These are phyloP conservation scores for Solanum bulbocastanum DNA, from an alignment of 257 asterid genomes.

Conservation along the genomic window DNA sequence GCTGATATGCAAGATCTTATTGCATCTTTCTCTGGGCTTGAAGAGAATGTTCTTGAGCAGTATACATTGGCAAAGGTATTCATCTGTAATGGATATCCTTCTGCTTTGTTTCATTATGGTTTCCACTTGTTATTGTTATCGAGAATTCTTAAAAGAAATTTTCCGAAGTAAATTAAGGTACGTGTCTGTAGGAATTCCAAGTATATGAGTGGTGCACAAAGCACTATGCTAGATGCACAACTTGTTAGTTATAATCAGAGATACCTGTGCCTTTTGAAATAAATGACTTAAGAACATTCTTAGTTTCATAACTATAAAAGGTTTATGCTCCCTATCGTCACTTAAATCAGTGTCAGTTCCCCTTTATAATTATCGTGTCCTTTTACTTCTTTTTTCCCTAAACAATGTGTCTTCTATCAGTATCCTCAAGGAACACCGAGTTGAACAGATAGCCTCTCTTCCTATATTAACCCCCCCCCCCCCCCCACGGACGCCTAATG, in stretches of 20 bases:
- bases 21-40: constrained; percentile 64
- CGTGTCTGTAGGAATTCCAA: neutral
- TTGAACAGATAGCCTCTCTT: neutral
- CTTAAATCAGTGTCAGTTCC: neutral
- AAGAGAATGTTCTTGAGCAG: constrained; percentile 85
- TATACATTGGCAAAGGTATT: constrained; percentile 90
- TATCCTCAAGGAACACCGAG: neutral
- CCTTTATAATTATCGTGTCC: neutral
- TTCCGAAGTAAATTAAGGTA: neutral
- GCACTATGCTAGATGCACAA: neutral
- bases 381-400: neutral
- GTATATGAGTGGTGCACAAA: neutral
- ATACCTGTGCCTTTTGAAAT: neutral
- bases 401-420: neutral
- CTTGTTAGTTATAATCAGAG: neutral
- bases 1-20: constrained; percentile 73
- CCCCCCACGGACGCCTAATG: neutral
- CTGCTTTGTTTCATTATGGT: neutral
- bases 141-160: neutral
- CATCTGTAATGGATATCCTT: neutral
- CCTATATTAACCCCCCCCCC: neutral
- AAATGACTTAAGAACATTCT: neutral
- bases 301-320: neutral
- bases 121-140: neutral
- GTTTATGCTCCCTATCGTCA: neutral